These are phyloP conservation scores for Clonostachys sp. DNA, from an alignment of 2,329 filamentous ascomycete species.

Conservation along the genomic window DNA sequence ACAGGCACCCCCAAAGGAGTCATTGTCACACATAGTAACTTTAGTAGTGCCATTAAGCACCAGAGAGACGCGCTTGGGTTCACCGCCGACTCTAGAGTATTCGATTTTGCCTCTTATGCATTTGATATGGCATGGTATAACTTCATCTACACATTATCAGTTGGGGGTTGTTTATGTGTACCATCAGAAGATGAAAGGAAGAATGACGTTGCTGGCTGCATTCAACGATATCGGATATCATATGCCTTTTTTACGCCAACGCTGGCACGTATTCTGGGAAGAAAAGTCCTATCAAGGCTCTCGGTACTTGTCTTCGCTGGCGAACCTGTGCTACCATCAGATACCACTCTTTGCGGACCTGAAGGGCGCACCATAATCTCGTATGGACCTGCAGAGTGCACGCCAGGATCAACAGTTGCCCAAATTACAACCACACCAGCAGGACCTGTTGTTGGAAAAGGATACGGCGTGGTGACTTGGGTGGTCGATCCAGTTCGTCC, in stretches of 20 bases:
- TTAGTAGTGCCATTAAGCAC: slow-evolving; percentile 5
- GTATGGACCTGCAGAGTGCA: slow-evolving; percentile 2
- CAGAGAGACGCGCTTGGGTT: slow-evolving; percentile 1
- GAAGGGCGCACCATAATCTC: slow-evolving; percentile 11
- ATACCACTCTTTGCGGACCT: slow-evolving; percentile 14
- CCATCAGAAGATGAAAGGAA: slow-evolving; percentile 7
- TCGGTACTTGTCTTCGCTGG: slow-evolving; percentile 12
- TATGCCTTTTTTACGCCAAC: slow-evolving; percentile 7
- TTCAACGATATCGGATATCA: slow-evolving; percentile 6
- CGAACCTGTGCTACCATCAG: slow-evolving; percentile 9
- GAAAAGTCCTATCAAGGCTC: slow-evolving; percentile 7
- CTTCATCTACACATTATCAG: slow-evolving; percentile 2
- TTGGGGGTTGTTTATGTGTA: slow-evolving; percentile 7
- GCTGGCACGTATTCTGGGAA: slow-evolving; percentile 10
- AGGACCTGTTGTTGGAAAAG: slow-evolving; percentile 1
- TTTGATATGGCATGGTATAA: slow-evolving; percentile 7
- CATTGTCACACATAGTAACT: slow-evolving; percentile 9
- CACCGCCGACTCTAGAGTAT: neutral
- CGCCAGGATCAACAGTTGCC: slow-evolving; percentile 6
- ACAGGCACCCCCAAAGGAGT: slow-evolving; percentile 15
- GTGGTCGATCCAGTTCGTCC: slow-evolving; percentile 31
- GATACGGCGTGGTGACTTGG: slow-evolving; percentile 16
- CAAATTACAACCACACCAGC: slow-evolving; percentile 14
- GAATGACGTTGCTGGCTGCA: slow-evolving; percentile 5
- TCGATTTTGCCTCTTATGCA: slow-evolving; percentile 5